A percentile compares a stretch with the other conserved stretches of the same genome.
These are phyloP conservation scores for Hamamelis virginiana DNA, from an alignment of 164 flowering plant species.

Conservation along the genomic window DNA sequence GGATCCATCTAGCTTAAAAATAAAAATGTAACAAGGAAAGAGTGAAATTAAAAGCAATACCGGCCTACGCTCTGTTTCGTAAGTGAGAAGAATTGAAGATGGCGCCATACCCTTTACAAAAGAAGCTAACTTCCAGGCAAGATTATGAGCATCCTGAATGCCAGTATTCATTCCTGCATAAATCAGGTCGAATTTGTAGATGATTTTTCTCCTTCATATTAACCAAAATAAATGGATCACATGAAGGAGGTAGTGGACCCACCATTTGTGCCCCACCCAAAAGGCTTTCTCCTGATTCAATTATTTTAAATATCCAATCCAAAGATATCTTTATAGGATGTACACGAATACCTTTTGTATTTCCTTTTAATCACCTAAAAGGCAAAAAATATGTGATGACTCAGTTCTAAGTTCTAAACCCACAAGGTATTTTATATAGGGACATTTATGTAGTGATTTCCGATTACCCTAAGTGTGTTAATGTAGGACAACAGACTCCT, in stretches of 20 bases:
- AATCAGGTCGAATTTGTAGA: slow-evolving; percentile 6
- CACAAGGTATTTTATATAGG: neutral
- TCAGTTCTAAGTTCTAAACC: neutral
- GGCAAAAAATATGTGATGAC: neutral
- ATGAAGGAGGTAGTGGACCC: neutral
- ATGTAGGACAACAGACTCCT: neutral
- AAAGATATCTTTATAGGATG: neutral
- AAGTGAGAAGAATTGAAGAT: slow-evolving; percentile 63
- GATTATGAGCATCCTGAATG: slow-evolving; percentile 95
- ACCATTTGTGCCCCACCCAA: neutral
- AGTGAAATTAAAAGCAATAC: slow-evolving; percentile 34
- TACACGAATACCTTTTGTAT: neutral
- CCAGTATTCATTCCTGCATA: slow-evolving; percentile 96
- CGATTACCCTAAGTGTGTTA: too few species aligned
- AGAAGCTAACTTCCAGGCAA: slow-evolving; percentile 95
- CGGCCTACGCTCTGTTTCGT: slow-evolving; percentile 86
- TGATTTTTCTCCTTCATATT: neutral
- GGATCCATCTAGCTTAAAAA: neutral
- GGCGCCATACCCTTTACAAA: slow-evolving; percentile 63
- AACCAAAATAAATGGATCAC: neutral
- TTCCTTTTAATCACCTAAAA: neutral
- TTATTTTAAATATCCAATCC: neutral
- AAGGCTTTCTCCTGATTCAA: neutral
- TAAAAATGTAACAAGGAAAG: neutral
- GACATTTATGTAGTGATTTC: too few species aligned